Percentiles rank a stretch among this genome's conserved stretches.
Conservation (phyloP, 2,329 filamentous ascomycete genomes). For the Penicillium sp. region DNA sequence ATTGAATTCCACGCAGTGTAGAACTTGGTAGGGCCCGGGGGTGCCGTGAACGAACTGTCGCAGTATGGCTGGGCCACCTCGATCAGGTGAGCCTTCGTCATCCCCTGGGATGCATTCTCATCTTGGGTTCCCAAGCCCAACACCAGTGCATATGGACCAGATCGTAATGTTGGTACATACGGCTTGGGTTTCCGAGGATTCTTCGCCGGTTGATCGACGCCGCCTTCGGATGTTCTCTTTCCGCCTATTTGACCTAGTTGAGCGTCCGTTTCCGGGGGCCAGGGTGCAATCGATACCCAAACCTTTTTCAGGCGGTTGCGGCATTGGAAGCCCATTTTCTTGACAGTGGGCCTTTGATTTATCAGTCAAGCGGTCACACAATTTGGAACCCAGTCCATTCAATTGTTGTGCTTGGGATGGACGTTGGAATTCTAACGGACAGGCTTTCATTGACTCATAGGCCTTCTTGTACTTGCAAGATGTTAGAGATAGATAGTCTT, state of each 20-base stretch:
- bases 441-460: conserved; percentile 66
- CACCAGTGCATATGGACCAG: conserved; percentile 64
- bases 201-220: conserved; percentile 42
- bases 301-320: conserved; percentile 46
- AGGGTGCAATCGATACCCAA: conserved; percentile 11
- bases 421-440: conserved; percentile 61
- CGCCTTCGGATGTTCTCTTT: conserved; percentile 27
- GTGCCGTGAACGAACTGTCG: conserved; percentile 63
- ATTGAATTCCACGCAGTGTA: conserved; percentile 79
- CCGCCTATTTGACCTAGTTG: conserved; percentile 11
- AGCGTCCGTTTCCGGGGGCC: conserved; percentile 16
- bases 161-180: conserved; percentile 65
- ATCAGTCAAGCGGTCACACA: conserved; percentile 61
- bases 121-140: conserved; percentile 55
- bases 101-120: conserved; percentile 47
- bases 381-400: conserved; percentile 63
- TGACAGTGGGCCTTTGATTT: conserved; percentile 50
- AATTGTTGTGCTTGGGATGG: conserved; percentile 64
- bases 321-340: conserved; percentile 60
- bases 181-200: conserved; percentile 50
- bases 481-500: conserved; percentile 9
- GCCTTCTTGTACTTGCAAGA: conserved; percentile 60
- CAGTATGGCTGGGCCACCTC: conserved; percentile 62
- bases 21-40: conserved; percentile 58
- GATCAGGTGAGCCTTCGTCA: conserved; percentile 62